Evolutionary conservation across 176 grass and related monocot genomes (phyloP), one percentile per base, ranked within the genome.

Genomic region (Triticum urartu): DNA sequence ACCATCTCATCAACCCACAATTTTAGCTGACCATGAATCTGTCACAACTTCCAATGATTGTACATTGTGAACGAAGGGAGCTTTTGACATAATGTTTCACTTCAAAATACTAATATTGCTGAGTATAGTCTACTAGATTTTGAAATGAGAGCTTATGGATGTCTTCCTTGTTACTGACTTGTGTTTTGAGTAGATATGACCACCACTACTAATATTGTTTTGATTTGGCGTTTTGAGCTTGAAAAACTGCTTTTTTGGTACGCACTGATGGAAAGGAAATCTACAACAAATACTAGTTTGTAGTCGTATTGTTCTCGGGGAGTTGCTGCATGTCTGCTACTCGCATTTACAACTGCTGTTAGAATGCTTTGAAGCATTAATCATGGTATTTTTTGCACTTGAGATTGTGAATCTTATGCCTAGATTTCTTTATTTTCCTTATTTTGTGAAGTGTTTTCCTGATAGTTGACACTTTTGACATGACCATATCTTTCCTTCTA

Each of bases 21-120:
- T 30, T 30, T 30, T 30, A 30, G 28, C 28, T 30, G 28, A 30
- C 28, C 28, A 30, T 30, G 28, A 30, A 30, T 30, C 28, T 30
- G 28, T 30, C 28, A 30, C 28, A 30, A 74, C 71, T 47, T 74
- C 14, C 21, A n/a, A 17, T 71, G 24, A 58, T 54, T 81, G 36
- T 59, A 75, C 7, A 79, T 79, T 36, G 45, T 77, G 73, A 76
- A 76, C 5, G 45, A 32, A 81, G 50, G 50, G 50, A 18, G 5
- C 15, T 54, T 18, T 54, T 54, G 50, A 54, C 50, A 61, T 43
- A 81, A 50, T 48, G 25, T 33, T 79, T 71, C 12, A 33, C 7
- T 47, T 83, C 50, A 72, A 78, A 63, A 39, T 78, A 78, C 8
- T 63, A 34, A 34, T 81, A 63, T 78, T 26, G 2, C 50, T 79